Evolutionary conservation across 352 stramenopile genomes (phyloP), one percentile per base, ranked within the genome.

Genomic region (Phytopythium chamaehyphon): DNA sequence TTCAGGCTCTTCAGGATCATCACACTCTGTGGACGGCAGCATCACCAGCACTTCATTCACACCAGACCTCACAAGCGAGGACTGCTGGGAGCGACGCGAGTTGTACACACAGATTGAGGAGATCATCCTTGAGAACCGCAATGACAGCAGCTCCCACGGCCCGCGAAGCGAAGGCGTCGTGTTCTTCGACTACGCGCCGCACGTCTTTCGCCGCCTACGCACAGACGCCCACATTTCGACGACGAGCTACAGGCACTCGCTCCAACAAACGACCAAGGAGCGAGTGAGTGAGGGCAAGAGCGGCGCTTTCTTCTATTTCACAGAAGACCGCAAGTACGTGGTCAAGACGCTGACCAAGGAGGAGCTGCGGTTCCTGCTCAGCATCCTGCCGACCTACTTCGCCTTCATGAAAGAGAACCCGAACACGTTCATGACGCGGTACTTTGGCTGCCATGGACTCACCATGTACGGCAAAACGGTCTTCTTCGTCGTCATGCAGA

Each of bases 381-480:
- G 65, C 23, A 93, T 93, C 18, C 40, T 93, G 24, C 83, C 80
- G 0, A 70, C 71, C 18, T 93, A 90, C 61, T 82, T 83, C 60
- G 73, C 61, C 11, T 88, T 75, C 60, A 75, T 87, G 56, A 77
- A 73, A 38, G 66, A 54, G 12, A 65, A 90, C 47, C 71, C 83
- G 0, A 77, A 89, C 48, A 93, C 79, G 23, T 90, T 93, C 55
- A 79, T 93, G 54, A 90, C 79, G 24, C 69, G 76, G 15, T 90
- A 90, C 54, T 88, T 90, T 51, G 83, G 83, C 39, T 89, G 77
- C 47, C 80, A 93, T 36, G 76, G 74, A 11, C 71, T 93, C 47
- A 93, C 79, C 19, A 93, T 93, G 83, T 88, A 90, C 54, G 77
- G 79, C 61, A 93, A 90, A 40, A 89, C 77, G 1, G 76, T 93